Evolutionary conservation across 2,329 filamentous ascomycete genomes (phyloP).

Genomic region (Fusarium dimerum): DNA sequence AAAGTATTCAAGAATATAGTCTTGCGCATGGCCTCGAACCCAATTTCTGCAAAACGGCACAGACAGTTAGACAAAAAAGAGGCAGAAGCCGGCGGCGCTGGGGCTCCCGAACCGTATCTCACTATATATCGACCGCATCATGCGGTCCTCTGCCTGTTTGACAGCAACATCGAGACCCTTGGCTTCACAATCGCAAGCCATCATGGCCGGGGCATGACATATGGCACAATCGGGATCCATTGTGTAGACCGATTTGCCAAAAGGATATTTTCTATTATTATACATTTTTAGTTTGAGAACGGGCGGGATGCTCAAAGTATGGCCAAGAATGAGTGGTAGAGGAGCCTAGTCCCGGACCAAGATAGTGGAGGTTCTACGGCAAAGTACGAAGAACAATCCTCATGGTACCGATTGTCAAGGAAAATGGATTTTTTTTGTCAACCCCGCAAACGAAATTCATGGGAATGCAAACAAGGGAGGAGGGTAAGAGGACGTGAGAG

Average conservation of each 20-base stretch:
- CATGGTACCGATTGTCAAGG: constrained; percentile 25
- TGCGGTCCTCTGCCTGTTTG: constrained; percentile 61
- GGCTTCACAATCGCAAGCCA: constrained; percentile 66
- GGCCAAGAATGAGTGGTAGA: constrained; percentile 9
- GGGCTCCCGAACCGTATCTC: constrained; percentile 59
- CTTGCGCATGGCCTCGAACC: constrained; percentile 66
- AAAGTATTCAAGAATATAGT: constrained; percentile 69
- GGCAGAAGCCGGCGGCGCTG: neutral
- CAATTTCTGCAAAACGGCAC: constrained; percentile 49
- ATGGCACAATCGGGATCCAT: constrained; percentile 73
- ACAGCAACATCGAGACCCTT: constrained; percentile 64
- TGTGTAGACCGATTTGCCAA: constrained; percentile 54
- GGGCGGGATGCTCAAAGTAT: constrained; percentile 19
- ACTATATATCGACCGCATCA: constrained; percentile 63
- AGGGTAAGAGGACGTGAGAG: constrained; percentile 11
- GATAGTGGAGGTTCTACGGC: constrained; percentile 11
- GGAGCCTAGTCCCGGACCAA: neutral
- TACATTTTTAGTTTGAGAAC: constrained; percentile 50
- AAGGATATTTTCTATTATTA: constrained; percentile 44
- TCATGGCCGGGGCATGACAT: constrained; percentile 59
- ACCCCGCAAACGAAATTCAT: constrained; percentile 32
- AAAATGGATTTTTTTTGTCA: constrained; percentile 28
- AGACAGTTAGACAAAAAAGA: constrained; percentile 13
- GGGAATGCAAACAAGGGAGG: constrained; percentile 19
- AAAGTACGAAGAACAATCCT: constrained; percentile 26